Evolutionary conservation across 192 early-diverging fungal species (phyloP).

Genomic region (Podila clonocystis): DNA sequence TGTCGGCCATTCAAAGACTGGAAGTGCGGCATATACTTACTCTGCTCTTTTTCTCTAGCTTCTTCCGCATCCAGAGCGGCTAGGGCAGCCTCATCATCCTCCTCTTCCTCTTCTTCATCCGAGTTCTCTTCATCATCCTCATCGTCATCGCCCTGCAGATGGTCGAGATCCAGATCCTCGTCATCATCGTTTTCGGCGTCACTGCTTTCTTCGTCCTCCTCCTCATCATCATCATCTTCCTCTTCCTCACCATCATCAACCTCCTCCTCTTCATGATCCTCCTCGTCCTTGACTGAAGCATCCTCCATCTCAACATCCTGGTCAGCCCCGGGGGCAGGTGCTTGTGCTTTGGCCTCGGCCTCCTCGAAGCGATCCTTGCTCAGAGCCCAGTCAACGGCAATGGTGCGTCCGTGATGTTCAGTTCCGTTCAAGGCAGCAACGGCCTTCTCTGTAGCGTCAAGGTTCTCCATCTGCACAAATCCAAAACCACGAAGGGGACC

Average conservation of each 20-base stretch:
- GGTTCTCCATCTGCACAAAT: conserved; percentile 86
- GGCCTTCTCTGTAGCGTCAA: conserved; percentile 75
- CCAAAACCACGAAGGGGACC: conserved; percentile 89
- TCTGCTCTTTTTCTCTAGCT: conserved; percentile 38
- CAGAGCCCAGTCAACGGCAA: conserved; percentile 89
- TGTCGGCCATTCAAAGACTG: not conserved
- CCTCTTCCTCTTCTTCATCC: conserved; percentile 38
- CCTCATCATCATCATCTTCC: conserved; percentile 44
- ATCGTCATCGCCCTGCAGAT: conserved; percentile 50
- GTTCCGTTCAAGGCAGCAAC: conserved; percentile 78
- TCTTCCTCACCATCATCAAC: conserved; percentile 62
- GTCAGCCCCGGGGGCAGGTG: conserved; percentile 42
- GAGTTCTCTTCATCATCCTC: conserved; percentile 43
- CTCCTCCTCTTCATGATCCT: conserved; percentile 43
- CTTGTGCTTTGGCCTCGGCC: conserved; percentile 62
- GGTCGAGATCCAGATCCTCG: conserved; percentile 42
- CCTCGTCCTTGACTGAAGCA: conserved; percentile 48
- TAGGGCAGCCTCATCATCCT: conserved; percentile 39
- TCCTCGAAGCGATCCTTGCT: conserved; percentile 78
- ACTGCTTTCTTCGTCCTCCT: conserved; percentile 27
- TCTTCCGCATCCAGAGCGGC: conserved; percentile 43
- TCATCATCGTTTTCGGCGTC: conserved; percentile 38
- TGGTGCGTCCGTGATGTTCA: conserved; percentile 72
- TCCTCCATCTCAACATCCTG: conserved; percentile 52
- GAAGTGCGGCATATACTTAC: conserved; percentile 5